Conservation (phyloP, 2,329 filamentous ascomycete genomes). For the Phoma sp. region DNA sequence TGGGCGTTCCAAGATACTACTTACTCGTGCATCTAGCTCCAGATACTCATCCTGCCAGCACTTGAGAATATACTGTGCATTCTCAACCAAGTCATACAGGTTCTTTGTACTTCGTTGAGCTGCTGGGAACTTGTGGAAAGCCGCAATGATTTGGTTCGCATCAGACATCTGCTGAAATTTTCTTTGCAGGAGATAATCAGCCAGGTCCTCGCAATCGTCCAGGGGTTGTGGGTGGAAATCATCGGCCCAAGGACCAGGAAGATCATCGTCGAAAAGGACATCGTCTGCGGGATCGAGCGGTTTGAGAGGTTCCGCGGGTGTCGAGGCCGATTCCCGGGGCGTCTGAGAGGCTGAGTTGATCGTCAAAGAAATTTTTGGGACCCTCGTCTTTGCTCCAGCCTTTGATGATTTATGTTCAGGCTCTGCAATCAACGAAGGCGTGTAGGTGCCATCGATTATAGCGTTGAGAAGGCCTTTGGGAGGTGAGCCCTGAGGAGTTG, state of each 20-base stretch:
- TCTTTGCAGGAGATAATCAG: conserved; percentile 52
- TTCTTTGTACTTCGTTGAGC: conserved; percentile 58
- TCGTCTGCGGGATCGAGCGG: conserved; percentile 45
- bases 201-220: conserved; percentile 49
- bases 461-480: conserved; percentile 27
- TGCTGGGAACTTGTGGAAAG: conserved; percentile 53
- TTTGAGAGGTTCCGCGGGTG: conserved; percentile 33
- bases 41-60: conserved; percentile 68
- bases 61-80: conserved; percentile 61
- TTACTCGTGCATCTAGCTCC: conserved; percentile 56
- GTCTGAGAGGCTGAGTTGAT: conserved; percentile 36
- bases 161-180: conserved; percentile 54
- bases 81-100: conserved; percentile 63
- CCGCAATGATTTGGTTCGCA: conserved; percentile 51
- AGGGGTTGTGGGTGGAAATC: conserved; percentile 35
- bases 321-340: conserved; percentile 33
- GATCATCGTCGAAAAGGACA: conserved; percentile 44
- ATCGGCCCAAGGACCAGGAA: conserved; percentile 48
- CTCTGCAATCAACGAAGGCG: conserved; percentile 11
- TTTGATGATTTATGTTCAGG: conserved; percentile 17
- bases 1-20: conserved; percentile 1
- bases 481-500: conserved; percentile 28
- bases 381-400: conserved; percentile 15
- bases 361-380: conserved; percentile 34
- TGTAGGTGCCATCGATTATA: conserved; percentile 17